phyloP scores from a whole-genome alignment of 202 grass and related monocot species.

The Cymbopogon flexuosus region DNA sequence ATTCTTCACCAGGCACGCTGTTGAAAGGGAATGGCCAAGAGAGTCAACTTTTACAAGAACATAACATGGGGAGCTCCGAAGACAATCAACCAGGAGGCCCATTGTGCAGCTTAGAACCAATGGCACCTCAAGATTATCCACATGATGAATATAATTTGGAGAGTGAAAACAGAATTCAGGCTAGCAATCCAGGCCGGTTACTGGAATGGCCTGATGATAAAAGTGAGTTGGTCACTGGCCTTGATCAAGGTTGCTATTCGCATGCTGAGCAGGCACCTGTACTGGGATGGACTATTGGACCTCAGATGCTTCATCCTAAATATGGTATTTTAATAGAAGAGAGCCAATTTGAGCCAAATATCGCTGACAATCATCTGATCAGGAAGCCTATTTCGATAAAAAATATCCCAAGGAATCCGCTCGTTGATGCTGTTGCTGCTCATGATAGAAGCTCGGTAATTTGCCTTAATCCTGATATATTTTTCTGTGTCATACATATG shows the following conservation, averaged over 20 bases:
- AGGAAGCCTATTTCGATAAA: conserved; percentile 68
- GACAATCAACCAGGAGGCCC: neutral
- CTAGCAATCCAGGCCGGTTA: neutral
- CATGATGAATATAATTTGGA: conserved; percentile 31
- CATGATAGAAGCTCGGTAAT: conserved; percentile 96
- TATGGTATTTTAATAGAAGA: conserved; percentile 57
- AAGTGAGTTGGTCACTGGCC: conserved; percentile 10
- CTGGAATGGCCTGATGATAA: neutral
- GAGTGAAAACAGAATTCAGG: conserved; percentile 27
- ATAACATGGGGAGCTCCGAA: neutral
- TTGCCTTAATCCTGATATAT: neutral
- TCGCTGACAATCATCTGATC: conserved; percentile 39
- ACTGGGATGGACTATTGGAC: conserved; percentile 49
- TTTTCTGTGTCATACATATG: conserved; percentile 1
- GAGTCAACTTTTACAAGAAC: conserved; percentile 19
- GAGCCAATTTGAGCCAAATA: conserved; percentile 35
- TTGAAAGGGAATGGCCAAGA: conserved; percentile 23
- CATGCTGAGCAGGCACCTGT: conserved; percentile 43
- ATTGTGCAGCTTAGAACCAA: conserved; percentile 20
- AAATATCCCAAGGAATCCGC: conserved; percentile 87
- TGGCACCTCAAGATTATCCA: conserved; percentile 32
- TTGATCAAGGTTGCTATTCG: conserved; percentile 22
- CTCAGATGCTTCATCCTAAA: conserved; percentile 70
- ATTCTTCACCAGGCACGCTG: neutral
- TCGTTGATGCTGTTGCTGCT: conserved; percentile 90